Percentiles rank a stretch among this genome's conserved stretches.
These are phyloP conservation scores for Sclerotinia trifoliorum DNA, from an alignment of 2,329 filamentous ascomycete species.

Conservation along the genomic window DNA sequence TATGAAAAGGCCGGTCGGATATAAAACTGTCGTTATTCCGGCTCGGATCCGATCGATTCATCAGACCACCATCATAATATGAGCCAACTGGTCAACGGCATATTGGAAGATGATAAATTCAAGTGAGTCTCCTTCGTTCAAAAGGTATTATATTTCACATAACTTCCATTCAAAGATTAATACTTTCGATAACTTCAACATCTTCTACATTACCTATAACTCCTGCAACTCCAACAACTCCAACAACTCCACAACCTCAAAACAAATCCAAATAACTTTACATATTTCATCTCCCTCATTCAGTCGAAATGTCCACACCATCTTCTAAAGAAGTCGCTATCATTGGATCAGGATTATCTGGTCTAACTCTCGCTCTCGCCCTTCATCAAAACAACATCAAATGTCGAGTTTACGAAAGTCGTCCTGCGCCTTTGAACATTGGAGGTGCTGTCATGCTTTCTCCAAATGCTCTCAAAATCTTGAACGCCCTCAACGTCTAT, in stretches of 20 bases:
- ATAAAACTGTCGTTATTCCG: not conserved
- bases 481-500: constrained; percentile 52
- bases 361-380: constrained; percentile 55
- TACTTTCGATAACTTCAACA: too few relatives aligned
- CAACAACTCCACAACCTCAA: not conserved
- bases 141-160: not conserved
- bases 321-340: constrained; percentile 42
- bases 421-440: constrained; percentile 46
- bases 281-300: not conserved
- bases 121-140: constrained; percentile 5
- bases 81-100: not conserved
- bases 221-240: not conserved
- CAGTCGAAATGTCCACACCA: constrained; percentile 7
- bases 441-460: constrained; percentile 59
- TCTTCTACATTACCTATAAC: not conserved
- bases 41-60: constrained; percentile 12
- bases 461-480: constrained; percentile 55
- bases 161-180: not conserved
- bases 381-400: constrained; percentile 52
- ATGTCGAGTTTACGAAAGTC: constrained; percentile 52
- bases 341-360: constrained; percentile 50
- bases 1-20: constrained; percentile 1
- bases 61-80: not conserved
- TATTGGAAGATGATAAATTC: constrained; percentile 9
- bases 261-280: not conserved